Base-by-base conservation (phyloP, 768 basidiomycete genomes). In the Rhizopogon vesiculosus region DNA sequence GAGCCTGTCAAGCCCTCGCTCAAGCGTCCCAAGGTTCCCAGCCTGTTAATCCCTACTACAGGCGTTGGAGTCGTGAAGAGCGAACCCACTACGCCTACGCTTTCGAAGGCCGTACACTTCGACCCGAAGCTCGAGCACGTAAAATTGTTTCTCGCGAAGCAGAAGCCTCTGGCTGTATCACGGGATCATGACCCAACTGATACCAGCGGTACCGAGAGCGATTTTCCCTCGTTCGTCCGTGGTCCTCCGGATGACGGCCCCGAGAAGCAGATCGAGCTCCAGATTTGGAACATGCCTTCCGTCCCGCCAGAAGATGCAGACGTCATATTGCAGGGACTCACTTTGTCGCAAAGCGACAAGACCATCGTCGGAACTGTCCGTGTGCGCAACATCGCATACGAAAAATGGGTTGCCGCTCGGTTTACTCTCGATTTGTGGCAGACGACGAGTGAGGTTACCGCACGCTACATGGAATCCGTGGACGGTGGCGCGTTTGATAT, bases 401-500 rank as follows among this genome's bases (percentile, higher is more conserved):
- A 88, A 63, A 98, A 98, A 74, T 82, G 83, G 77, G 79, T 98
- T 51, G 88, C 85, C 7, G 83, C 93, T 25, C 84, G 96, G 29
- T 98, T 97, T 71, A 98, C 96, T 1, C 81, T 95, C 62, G 96
- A 98, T 67, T 79, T 77, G 61, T 98, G 96, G 96, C 92, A 93
- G 70, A 99, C 96, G 45, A 95, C 92, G 56, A 90, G 87, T 69
- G 96, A 98, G 70, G 91, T 97, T 56, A 82, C 86, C 0, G 95
- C 86, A 25, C 83, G 81, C 49, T 87, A 91, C 67, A 70, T 73
- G 18, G 78, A 81, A 55, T 67, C 76, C 38, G 58, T 75, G 19
- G 61, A 60, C 44, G 66, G 59, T 31, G 69, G 73, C 39, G 54
- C 53, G 25, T 79, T 81, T 66, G 93, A 95, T 65, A 76, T 89